Evolutionary conservation across 345 rosid genomes (phyloP).

Genomic region (Rhodamnia rubescens): DNA sequence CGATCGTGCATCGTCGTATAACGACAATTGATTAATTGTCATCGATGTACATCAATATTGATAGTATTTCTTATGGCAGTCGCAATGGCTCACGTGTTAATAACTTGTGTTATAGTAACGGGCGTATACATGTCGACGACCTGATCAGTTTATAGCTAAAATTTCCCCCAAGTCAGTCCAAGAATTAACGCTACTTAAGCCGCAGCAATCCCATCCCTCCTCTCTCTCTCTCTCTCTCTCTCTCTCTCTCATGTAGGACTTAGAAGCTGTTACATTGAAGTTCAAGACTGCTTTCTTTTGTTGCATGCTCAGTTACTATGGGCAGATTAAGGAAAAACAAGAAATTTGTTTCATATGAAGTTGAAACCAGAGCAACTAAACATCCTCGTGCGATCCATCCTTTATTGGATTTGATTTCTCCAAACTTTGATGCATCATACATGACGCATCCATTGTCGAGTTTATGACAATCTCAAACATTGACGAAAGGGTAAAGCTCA

Average conservation of each 20-base stretch:
- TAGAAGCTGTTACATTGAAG: neutral
- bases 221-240: neutral
- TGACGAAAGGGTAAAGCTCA: slow-evolving; percentile 30
- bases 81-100: too few species aligned
- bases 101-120: too few species aligned
- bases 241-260: neutral
- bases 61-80: too few species aligned
- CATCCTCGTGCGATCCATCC: neutral
- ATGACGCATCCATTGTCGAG: neutral
- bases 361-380: neutral
- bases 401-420: neutral
- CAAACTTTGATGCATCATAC: neutral
- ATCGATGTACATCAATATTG: too few species aligned
- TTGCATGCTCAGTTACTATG: neutral
- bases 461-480: neutral
- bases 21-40: too few species aligned
- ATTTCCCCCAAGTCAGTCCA: neutral
- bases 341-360: neutral
- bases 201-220: neutral
- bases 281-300: neutral
- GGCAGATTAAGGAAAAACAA: neutral
- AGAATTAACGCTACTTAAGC: neutral
- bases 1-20: too few species aligned
- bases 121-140: too few species aligned
- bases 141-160: neutral